phyloP scores from a whole-genome alignment of 108 stramenopile genomes.

The Stephanodiscus triporus region DNA sequence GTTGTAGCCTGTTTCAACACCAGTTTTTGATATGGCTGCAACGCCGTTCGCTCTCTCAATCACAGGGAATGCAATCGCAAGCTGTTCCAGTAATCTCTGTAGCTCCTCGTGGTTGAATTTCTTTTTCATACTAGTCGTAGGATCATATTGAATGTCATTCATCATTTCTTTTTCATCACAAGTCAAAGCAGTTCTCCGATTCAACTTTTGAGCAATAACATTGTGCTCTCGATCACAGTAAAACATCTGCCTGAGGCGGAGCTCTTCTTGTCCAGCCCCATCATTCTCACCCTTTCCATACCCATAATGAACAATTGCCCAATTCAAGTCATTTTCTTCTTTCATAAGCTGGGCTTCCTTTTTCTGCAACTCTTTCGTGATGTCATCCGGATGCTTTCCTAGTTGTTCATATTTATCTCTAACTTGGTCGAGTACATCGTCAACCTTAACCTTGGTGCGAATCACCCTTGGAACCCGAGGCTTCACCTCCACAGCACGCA shows the following conservation, averaged over 20 bases:
- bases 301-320: conserved; percentile 34
- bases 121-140: conserved; percentile 14
- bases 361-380: conserved; percentile 22
- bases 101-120: conserved; percentile 13
- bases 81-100: conserved; percentile 13
- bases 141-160: conserved; percentile 23
- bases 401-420: conserved; percentile 20
- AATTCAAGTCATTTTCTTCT: conserved; percentile 38
- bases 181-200: conserved; percentile 16
- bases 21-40: background rate
- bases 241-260: conserved; percentile 49
- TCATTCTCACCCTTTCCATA: conserved; percentile 32
- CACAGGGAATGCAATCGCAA: conserved; percentile 25
- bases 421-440: conserved; percentile 7
- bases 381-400: conserved; percentile 33
- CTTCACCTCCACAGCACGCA: conserved; percentile 50
- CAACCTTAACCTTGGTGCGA: conserved; percentile 10
- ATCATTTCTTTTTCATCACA: conserved; percentile 24
- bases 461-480: conserved; percentile 28
- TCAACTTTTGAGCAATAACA: conserved; percentile 21
- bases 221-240: conserved; percentile 47
- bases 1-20: background rate
- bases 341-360: conserved; percentile 28
- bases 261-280: conserved; percentile 21
- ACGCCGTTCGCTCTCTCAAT: conserved; percentile 15